Conservation (phyloP, 306 rosid genomes). For the Sicyos edulis region DNA sequence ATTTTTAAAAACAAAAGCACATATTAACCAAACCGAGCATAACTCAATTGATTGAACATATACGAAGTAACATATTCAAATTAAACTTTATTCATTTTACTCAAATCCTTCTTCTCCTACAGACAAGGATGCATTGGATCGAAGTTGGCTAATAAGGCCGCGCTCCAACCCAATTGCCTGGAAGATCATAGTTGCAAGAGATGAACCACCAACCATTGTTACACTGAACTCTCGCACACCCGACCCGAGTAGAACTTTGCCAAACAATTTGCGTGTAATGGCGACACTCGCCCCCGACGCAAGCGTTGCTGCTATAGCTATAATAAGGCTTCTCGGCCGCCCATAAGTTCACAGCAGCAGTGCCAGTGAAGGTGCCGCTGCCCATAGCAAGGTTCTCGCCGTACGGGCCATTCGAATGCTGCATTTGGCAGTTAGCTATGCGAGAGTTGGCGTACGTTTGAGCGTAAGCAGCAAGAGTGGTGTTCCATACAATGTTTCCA, state of each 20-base stretch:
- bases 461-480: constrained; percentile 18
- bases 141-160: constrained; percentile 29
- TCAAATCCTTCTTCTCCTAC: background rate
- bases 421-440: constrained; percentile 22
- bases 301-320: constrained; percentile 33
- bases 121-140: background rate
- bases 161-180: constrained; percentile 31
- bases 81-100: background rate
- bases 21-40: too few relatives aligned
- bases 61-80: too few relatives aligned
- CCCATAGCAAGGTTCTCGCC: constrained; percentile 25
- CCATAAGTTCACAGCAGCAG: constrained; percentile 39
- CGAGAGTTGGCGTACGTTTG: constrained; percentile 23
- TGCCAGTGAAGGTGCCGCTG: constrained; percentile 18
- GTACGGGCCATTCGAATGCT: constrained; percentile 23
- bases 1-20: too few relatives aligned
- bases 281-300: constrained; percentile 30
- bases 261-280: constrained; percentile 61
- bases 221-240: constrained; percentile 44
- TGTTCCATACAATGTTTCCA: constrained; percentile 14
- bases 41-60: too few relatives aligned
- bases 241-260: constrained; percentile 32
- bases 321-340: constrained; percentile 30
- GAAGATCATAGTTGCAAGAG: constrained; percentile 58
- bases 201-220: constrained; percentile 33